These are phyloP conservation scores for Pythium graminicola DNA, from an alignment of 352 stramenopile genomes.

Conservation along the genomic window DNA sequence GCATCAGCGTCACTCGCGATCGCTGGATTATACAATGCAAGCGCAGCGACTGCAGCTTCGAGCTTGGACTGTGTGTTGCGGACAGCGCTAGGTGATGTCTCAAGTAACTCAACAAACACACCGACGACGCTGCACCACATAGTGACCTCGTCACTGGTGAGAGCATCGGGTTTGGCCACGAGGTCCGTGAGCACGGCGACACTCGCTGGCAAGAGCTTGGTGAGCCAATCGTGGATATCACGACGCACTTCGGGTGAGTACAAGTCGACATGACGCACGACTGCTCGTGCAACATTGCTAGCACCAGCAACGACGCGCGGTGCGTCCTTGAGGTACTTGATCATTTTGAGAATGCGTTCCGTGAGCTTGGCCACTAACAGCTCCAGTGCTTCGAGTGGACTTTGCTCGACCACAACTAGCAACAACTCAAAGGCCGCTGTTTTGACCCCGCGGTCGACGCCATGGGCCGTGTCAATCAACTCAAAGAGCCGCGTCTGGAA, in stretches of 20 bases:
- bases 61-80: conserved; percentile 57
- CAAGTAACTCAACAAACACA: conserved; percentile 42
- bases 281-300: conserved; percentile 36
- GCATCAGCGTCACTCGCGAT: conserved; percentile 19
- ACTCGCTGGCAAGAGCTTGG: conserved; percentile 53
- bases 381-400: conserved; percentile 53
- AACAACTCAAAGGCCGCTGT: conserved; percentile 56
- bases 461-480: conserved; percentile 40
- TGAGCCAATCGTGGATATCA: conserved; percentile 49
- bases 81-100: conserved; percentile 46
- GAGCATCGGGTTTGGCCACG: conserved; percentile 23
- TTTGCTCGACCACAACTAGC: conserved; percentile 52
- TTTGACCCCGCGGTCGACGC: conserved; percentile 26
- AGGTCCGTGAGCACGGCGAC: conserved; percentile 37
- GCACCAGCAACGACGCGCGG: conserved; percentile 28
- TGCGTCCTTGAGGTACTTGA: conserved; percentile 52
- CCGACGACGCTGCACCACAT: conserved; percentile 32
- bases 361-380: conserved; percentile 43
- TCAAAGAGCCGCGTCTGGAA: conserved; percentile 57
- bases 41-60: conserved; percentile 35
- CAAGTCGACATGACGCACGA: conserved; percentile 44
- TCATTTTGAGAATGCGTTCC: conserved; percentile 53
- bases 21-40: conserved; percentile 29
- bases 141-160: conserved; percentile 18
- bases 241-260: conserved; percentile 51